phyloP scores from a whole-genome alignment of 2,329 filamentous ascomycete genomes.

The Sarocladiaceae sp. region DNA sequence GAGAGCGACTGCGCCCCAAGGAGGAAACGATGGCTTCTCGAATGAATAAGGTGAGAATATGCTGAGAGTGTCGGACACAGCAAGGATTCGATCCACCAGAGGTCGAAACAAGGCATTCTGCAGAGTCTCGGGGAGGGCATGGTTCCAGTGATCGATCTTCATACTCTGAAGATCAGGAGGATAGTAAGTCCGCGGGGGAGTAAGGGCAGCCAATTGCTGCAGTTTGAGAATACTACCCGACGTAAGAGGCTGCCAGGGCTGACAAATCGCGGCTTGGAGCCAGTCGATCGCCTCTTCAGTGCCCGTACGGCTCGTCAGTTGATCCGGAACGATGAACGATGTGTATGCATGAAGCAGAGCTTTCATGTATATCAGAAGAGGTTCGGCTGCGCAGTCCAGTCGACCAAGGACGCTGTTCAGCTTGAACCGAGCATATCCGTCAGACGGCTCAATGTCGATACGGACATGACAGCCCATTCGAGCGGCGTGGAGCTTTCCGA shows the following conservation, averaged over 20 bases:
- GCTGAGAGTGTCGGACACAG: constrained; percentile 37
- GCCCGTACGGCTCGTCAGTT: constrained; percentile 41
- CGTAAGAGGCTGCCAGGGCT: constrained; percentile 24
- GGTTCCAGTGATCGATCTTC: constrained; percentile 38
- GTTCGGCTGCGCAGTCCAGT: constrained; percentile 52
- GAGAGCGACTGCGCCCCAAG: background rate
- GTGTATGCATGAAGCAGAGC: constrained; percentile 56
- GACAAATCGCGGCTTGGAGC: constrained; percentile 37
- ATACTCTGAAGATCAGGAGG: constrained; percentile 24
- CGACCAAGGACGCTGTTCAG: constrained; percentile 50
- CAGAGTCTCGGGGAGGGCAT: constrained; percentile 18
- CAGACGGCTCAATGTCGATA: constrained; percentile 12
- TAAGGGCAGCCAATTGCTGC: constrained; percentile 9
- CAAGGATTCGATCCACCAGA: constrained; percentile 19
- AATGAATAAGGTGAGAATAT: constrained; percentile 28
- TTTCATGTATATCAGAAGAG: constrained; percentile 46
- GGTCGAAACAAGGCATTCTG: background rate
- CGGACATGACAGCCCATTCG: constrained; percentile 20
- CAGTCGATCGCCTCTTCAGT: constrained; percentile 45
- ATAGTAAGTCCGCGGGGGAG: constrained; percentile 30
- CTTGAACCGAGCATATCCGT: constrained; percentile 40
- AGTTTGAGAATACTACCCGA: background rate
- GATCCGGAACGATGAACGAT: constrained; percentile 44
- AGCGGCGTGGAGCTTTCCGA: constrained; percentile 27
- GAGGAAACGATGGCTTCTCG: constrained; percentile 19